Percentiles rank a stretch among this genome's conserved stretches.
Evolutionary conservation across 2,329 filamentous ascomycete species (phyloP).

Genomic region (Colletotrichum lentis): DNA sequence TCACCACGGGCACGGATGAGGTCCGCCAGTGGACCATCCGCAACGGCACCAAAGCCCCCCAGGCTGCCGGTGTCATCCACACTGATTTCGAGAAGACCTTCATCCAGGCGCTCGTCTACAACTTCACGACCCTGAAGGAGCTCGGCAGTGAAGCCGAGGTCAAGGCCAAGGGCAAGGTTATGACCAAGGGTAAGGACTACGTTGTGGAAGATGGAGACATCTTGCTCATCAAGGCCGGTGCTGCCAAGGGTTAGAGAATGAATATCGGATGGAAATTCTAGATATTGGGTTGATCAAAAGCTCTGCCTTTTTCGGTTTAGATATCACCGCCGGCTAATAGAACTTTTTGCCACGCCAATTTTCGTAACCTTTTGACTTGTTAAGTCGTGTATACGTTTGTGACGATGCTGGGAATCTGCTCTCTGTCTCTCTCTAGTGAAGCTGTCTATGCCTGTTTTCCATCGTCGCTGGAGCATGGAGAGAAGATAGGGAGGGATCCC

Average conservation of each 20-base stretch:
- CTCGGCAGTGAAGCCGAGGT: constrained; percentile 87
- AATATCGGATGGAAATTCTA: constrained; percentile 37
- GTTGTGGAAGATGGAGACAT: constrained; percentile 84
- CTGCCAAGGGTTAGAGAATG: constrained; percentile 70
- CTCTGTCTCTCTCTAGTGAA: no score
- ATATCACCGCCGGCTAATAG: constrained; percentile 36
- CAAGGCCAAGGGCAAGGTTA: constrained; percentile 92
- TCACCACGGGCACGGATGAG: constrained; percentile 95
- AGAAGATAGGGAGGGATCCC: no score
- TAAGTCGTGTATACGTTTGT: no score
- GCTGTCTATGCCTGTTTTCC: no score
- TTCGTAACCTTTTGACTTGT: background rate
- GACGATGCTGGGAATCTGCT: background rate
- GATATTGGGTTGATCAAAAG: constrained; percentile 37
- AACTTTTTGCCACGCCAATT: constrained; percentile 11
- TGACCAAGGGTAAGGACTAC: constrained; percentile 99
- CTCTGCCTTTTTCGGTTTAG: constrained; percentile 38
- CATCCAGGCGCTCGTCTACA: constrained; percentile 95
- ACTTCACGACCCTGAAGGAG: constrained; percentile 83
- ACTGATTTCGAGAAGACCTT: constrained; percentile 99
- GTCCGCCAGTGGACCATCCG: constrained; percentile 98
- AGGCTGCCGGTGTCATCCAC: constrained; percentile 97
- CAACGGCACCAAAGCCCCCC: constrained; percentile 94
- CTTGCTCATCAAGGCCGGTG: constrained; percentile 88
- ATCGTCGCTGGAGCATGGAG: background rate